phyloP scores from a whole-genome alignment of 2,329 filamentous ascomycete genomes.

The Dichotomopilus funicola region DNA sequence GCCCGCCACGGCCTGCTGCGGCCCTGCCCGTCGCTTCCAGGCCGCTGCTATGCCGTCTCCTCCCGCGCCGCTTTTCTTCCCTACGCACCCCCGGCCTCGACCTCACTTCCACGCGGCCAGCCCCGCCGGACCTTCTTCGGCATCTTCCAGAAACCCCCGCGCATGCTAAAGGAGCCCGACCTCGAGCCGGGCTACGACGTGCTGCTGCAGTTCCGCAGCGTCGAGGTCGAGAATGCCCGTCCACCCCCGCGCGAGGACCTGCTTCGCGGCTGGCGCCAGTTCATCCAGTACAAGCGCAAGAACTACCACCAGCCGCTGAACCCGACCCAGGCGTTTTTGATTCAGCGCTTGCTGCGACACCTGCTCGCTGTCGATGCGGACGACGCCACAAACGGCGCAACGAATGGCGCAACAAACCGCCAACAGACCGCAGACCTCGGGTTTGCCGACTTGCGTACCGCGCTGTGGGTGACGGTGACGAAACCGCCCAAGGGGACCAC shows the following conservation, averaged over 20 bases:
- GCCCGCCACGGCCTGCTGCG: conserved; percentile 39
- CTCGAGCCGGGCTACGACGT: conserved; percentile 65
- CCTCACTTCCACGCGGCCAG: conserved; percentile 12
- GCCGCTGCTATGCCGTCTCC: conserved; percentile 15
- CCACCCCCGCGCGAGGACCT: conserved; percentile 59
- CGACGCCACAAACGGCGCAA: conserved; percentile 13
- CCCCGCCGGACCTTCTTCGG: conserved; percentile 53
- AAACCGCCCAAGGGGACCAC: conserved; percentile 36
- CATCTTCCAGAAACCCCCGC: conserved; percentile 54
- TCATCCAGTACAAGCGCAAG: conserved; percentile 51
- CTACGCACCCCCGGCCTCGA: no score
- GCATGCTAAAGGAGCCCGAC: conserved; percentile 54
- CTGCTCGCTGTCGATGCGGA: conserved; percentile 55
- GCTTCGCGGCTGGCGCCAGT: conserved; percentile 54
- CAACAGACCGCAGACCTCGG: conserved; percentile 29
- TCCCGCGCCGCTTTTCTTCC: conserved; percentile 2
- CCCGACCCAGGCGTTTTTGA: conserved; percentile 59
- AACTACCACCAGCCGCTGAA: conserved; percentile 47
- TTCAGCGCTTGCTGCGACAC: conserved; percentile 41
- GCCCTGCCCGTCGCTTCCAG: conserved; percentile 25
- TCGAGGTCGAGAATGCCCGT: conserved; percentile 56
- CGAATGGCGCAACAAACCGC: conserved; percentile 27
- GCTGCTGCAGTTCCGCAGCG: conserved; percentile 62
- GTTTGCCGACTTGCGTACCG: conserved; percentile 38
- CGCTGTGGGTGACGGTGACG: conserved; percentile 37